phyloP scores from a whole-genome alignment of 352 stramenopile species.

The Globisporangium camurandrum region DNA sequence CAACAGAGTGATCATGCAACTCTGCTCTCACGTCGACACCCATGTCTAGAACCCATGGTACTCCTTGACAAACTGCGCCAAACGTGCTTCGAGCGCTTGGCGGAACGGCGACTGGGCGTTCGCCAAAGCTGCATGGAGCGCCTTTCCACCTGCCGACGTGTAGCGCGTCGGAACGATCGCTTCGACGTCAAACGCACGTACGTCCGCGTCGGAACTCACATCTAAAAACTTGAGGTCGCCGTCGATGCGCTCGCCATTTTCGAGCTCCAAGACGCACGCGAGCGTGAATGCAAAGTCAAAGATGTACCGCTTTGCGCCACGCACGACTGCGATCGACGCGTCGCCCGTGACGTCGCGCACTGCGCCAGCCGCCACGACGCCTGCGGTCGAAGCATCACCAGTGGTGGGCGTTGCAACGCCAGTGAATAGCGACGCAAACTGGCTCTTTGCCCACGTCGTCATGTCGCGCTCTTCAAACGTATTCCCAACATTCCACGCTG shows the following conservation, averaged over 20 bases:
- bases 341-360: conserved; percentile 88
- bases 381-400: conserved; percentile 19
- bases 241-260: conserved; percentile 16
- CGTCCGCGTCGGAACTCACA: conserved; percentile 68
- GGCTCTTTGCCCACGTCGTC: conserved; percentile 76
- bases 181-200: conserved; percentile 72
- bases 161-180: conserved; percentile 62
- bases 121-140: conserved; percentile 53
- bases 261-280: conserved; percentile 27
- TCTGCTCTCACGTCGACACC: too few relatives aligned
- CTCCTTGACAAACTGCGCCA: conserved; percentile 61
- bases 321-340: conserved; percentile 88
- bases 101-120: conserved; percentile 51
- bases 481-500: conserved; percentile 91
- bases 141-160: conserved; percentile 54
- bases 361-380: conserved; percentile 45
- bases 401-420: conserved; percentile 28
- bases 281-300: conserved; percentile 77
- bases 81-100: conserved; percentile 31
- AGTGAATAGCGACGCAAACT: conserved; percentile 54
- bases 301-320: conserved; percentile 91
- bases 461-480: conserved; percentile 93
- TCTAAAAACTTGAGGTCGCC: conserved; percentile 77
- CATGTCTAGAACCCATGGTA: conserved; percentile 60
- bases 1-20: background rate